These are phyloP conservation scores for Pulveroboletus sp. DNA, from an alignment of 768 basidiomycete genomes.

Conservation along the genomic window DNA sequence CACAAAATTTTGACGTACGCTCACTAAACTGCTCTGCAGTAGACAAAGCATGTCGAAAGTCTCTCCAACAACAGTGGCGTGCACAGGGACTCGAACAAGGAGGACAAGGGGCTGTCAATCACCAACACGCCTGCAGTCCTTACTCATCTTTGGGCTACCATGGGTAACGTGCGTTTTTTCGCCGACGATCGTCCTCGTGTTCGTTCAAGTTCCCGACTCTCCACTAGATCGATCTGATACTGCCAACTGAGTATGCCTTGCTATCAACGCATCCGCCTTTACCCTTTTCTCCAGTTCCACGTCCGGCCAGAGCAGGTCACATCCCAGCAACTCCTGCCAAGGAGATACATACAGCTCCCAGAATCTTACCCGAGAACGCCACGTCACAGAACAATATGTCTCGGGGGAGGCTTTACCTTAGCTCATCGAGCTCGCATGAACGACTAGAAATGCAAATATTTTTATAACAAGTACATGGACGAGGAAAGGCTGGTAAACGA, in stretches of 20 bases:
- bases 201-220: neutral
- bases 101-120: conserved; percentile 2
- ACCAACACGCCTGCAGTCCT: conserved; percentile 1
- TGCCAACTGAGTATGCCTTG: conserved; percentile 39
- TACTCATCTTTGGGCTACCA: conserved; percentile 16
- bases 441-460: conserved; percentile 33
- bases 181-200: too few relatives aligned
- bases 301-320: conserved; percentile 10
- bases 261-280: conserved; percentile 9
- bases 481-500: conserved; percentile 39
- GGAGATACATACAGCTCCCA: neutral
- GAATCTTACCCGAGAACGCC: neutral
- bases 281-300: conserved; percentile 17
- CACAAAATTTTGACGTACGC: conserved; percentile 3
- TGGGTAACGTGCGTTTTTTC: conserved; percentile 27
- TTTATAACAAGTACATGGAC: conserved; percentile 47
- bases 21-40: conserved; percentile 14
- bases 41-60: conserved; percentile 11
- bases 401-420: conserved; percentile 44
- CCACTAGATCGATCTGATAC: conserved; percentile 32
- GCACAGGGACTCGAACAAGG: neutral
- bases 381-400: conserved; percentile 36
- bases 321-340: neutral
- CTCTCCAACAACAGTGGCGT: neutral
- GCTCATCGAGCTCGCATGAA: conserved; percentile 34